phyloP scores from a whole-genome alignment of 805 yeast species.

The Cyberlindnera veronae region DNA sequence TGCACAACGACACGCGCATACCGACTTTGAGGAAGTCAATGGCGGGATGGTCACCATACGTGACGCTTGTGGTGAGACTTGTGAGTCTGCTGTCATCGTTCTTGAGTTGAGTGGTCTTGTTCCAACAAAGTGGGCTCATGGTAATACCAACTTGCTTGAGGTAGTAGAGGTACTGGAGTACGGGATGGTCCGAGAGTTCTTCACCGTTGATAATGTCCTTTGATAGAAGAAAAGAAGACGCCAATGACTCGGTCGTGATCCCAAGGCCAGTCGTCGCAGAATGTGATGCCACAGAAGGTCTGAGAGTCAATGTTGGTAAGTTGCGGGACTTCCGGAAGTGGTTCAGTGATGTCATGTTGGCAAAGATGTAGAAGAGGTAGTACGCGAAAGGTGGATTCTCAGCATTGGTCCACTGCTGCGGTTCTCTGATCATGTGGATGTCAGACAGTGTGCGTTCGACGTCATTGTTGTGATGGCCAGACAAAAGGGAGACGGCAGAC shows the following conservation, averaged over 20 bases:
- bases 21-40: constrained; percentile 27
- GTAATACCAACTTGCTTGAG: constrained; percentile 29
- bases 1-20: constrained; percentile 23
- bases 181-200: constrained; percentile 22
- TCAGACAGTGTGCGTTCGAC: constrained; percentile 22
- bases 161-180: constrained; percentile 26
- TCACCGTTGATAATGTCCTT: constrained; percentile 27
- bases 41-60: constrained; percentile 24
- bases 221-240: constrained; percentile 24
- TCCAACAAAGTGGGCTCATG: constrained; percentile 30
- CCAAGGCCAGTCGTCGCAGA: constrained; percentile 26
- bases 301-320: constrained; percentile 18
- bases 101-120: constrained; percentile 22
- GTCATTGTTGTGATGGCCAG: constrained; percentile 20
- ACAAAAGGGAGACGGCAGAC: constrained; percentile 32
- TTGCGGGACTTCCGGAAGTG: constrained; percentile 17
- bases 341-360: constrained; percentile 24
- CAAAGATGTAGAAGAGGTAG: constrained; percentile 34
- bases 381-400: constrained; percentile 39
- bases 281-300: constrained; percentile 26
- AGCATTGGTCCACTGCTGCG: constrained; percentile 31
- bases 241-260: constrained; percentile 24
- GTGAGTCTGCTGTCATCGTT: constrained; percentile 25
- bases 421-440: constrained; percentile 20
- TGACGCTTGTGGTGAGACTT: constrained; percentile 1